phyloP scores from a whole-genome alignment of 495 filamentous ascomycete genomes.

The Tuber indicum region DNA sequence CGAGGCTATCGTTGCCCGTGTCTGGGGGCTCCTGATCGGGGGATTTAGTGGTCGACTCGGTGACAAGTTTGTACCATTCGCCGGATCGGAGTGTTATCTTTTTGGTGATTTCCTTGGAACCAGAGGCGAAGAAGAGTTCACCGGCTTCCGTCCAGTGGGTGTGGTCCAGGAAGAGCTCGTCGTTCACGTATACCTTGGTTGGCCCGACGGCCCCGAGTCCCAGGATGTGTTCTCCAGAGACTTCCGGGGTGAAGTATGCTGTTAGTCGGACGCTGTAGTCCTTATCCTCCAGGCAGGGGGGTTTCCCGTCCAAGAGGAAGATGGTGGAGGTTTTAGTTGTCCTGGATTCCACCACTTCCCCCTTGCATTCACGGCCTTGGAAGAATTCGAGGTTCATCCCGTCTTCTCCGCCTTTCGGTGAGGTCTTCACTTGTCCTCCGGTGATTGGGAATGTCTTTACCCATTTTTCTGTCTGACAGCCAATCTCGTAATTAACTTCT shows the following conservation, averaged over 20 bases:
- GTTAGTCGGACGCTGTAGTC: constrained; percentile 57
- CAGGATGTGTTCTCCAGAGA: constrained; percentile 60
- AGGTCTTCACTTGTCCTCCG: constrained; percentile 43
- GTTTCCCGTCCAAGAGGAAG: constrained; percentile 59
- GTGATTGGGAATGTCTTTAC: constrained; percentile 54
- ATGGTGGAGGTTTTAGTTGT: constrained; percentile 55
- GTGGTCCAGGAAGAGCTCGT: constrained; percentile 62
- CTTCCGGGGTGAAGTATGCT: constrained; percentile 49
- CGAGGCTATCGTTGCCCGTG: constrained; percentile 45
- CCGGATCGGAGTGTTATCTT: constrained; percentile 49
- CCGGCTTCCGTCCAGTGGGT: constrained; percentile 61
- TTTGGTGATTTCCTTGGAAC: constrained; percentile 51
- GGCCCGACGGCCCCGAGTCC: constrained; percentile 72
- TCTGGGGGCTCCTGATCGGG: constrained; percentile 48
- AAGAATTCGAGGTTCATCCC: constrained; percentile 58
- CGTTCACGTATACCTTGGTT: constrained; percentile 61
- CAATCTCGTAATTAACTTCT: constrained; percentile 48
- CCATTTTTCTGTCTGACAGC: constrained; percentile 59
- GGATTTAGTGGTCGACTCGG: constrained; percentile 55
- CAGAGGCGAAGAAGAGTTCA: constrained; percentile 53
- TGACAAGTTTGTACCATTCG: constrained; percentile 48
- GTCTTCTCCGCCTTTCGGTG: constrained; percentile 49
- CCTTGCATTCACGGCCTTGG: constrained; percentile 54
- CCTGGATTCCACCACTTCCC: constrained; percentile 49
- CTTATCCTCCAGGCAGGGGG: constrained; percentile 51